These are phyloP conservation scores for Lentinula lateritia DNA, from an alignment of 768 basidiomycete species.

Conservation along the genomic window DNA sequence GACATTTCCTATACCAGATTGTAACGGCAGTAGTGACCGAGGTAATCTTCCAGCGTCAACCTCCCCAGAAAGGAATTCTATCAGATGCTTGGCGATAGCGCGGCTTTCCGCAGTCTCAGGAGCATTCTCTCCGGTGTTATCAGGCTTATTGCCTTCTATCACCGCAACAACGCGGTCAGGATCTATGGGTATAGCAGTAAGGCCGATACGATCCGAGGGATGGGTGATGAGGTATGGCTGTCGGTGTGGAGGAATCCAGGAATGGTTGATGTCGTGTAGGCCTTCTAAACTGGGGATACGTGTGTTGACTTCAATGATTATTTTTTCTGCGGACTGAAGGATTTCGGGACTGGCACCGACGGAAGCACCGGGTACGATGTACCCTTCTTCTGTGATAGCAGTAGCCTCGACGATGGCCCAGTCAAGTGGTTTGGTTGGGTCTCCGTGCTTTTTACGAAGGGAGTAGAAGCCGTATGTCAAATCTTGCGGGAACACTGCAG, in stretches of 20 bases:
- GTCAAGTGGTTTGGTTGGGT: conserved; percentile 37
- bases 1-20: conserved; percentile 44
- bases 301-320: conserved; percentile 47
- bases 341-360: conserved; percentile 46
- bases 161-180: conserved; percentile 43
- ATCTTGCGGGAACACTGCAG: conserved; percentile 44
- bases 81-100: conserved; percentile 39
- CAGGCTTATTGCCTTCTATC: conserved; percentile 32
- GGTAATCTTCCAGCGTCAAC: conserved; percentile 36
- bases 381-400: conserved; percentile 41
- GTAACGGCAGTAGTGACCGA: conserved; percentile 35
- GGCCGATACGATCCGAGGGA: conserved; percentile 39
- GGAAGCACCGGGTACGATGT: conserved; percentile 42
- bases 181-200: conserved; percentile 40
- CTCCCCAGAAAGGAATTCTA: conserved; percentile 37
- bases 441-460: conserved; percentile 36
- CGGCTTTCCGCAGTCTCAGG: conserved; percentile 38
- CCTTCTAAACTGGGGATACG: conserved; percentile 40
- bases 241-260: conserved; percentile 35
- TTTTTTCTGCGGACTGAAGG: conserved; percentile 40
- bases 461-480: conserved; percentile 43
- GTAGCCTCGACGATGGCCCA: conserved; percentile 49
- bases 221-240: conserved; percentile 39
- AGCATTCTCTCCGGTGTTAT: conserved; percentile 40
- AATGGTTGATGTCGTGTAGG: conserved; percentile 43